A percentile compares a stretch with the other conserved stretches of the same genome.
Evolutionary conservation across 805 yeast species (phyloP).

Genomic region (Yarrowia sp.): DNA sequence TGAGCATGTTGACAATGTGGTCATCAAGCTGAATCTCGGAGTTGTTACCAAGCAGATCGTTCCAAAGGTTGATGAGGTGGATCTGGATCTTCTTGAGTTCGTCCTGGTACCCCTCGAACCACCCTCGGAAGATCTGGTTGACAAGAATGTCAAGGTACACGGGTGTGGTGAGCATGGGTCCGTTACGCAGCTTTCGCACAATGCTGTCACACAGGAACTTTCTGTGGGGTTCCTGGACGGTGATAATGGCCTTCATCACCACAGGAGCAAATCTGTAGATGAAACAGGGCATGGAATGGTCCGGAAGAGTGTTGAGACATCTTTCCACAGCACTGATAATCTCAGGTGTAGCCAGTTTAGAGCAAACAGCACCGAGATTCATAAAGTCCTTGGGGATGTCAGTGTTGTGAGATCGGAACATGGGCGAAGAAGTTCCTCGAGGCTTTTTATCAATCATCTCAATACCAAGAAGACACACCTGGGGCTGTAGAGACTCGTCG

Average conservation of each 20-base stretch:
- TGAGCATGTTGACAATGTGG: not conserved
- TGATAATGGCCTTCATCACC: slow-evolving; percentile 10
- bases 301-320: slow-evolving; percentile 22
- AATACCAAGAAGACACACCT: slow-evolving; percentile 10
- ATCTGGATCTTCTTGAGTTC: slow-evolving; percentile 14
- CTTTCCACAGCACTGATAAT: slow-evolving; percentile 1
- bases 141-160: not conserved
- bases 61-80: slow-evolving; percentile 1
- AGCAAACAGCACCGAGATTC: slow-evolving; percentile 4
- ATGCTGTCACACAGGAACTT: slow-evolving; percentile 20
- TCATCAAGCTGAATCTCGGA: not conserved
- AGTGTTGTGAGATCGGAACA: not conserved
- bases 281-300: slow-evolving; percentile 26
- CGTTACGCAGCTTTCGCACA: slow-evolving; percentile 7
- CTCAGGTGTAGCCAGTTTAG: slow-evolving; percentile 1
- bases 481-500: not conserved
- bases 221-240: not conserved
- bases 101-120: slow-evolving; percentile 21
- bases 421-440: slow-evolving; percentile 7
- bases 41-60: slow-evolving; percentile 6
- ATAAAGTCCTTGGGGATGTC: slow-evolving; percentile 11
- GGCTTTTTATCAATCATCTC: slow-evolving; percentile 27
- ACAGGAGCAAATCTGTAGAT: slow-evolving; percentile 30
- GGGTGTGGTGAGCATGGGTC: not conserved
- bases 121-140: not conserved